These are phyloP conservation scores for Omphalotus guepiniiformis DNA, from an alignment of 768 basidiomycete species.

Conservation along the genomic window DNA sequence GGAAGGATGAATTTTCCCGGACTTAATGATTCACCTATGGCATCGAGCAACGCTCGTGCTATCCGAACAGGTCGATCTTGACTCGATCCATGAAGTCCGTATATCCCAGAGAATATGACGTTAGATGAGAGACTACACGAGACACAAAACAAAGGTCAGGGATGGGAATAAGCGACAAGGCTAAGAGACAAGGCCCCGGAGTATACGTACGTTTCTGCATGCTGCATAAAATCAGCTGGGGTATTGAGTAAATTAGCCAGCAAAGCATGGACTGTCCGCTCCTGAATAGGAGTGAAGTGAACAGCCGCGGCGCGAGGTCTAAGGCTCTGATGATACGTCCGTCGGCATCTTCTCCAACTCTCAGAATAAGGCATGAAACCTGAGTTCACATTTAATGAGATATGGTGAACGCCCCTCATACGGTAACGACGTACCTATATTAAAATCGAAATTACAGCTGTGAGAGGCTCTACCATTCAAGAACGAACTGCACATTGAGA, in stretches of 20 bases:
- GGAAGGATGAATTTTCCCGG: too few relatives aligned
- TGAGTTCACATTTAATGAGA: too few relatives aligned
- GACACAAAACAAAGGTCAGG: not conserved
- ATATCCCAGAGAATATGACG: not conserved
- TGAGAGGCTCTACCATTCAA: not conserved
- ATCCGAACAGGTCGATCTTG: too few relatives aligned
- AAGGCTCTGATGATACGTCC: not conserved
- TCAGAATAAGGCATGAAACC: too few relatives aligned
- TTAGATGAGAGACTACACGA: slow-evolving; percentile 2
- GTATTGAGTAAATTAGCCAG: not conserved
- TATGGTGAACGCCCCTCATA: too few relatives aligned
- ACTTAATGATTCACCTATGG: too few relatives aligned
- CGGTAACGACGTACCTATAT: too few relatives aligned
- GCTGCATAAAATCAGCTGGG: not conserved
- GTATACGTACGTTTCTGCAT: not conserved
- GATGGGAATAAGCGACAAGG: too few relatives aligned
- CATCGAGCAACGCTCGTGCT: too few relatives aligned
- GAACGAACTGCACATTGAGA: not conserved
- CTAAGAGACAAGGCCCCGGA: not conserved
- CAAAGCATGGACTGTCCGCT: not conserved
- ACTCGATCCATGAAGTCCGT: not conserved
- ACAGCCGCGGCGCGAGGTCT: not conserved
- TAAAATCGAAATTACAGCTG: not conserved
- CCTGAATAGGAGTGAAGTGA: not conserved
- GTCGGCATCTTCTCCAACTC: not conserved